Evolutionary conservation across 768 basidiomycete species (phyloP), one percentile per base, ranked within the genome.

Genomic region (Auricularia heimuer): DNA sequence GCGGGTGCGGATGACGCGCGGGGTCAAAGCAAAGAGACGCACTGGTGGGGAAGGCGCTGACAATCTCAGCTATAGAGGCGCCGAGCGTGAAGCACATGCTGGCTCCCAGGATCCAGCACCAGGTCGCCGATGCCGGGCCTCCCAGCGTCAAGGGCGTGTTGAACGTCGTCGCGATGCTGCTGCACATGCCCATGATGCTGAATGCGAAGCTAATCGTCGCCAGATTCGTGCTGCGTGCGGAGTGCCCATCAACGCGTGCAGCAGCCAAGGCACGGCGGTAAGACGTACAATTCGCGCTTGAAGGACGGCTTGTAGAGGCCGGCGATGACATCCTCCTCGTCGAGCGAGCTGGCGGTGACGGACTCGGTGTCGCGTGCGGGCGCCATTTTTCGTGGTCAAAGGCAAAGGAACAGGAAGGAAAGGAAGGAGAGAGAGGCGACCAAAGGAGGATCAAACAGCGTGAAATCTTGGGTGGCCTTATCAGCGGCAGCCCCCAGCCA

Each of bases 231-330:
- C 76, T 4, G 86, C 82, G 36, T 88, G 1, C 21, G 16, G 51
- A 14, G 42, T 61, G 29, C 29, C 29, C 29, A 29, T 29, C 29
- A 29, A 29, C 29, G 29, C 2, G 29, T 29, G 29, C 29, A 29
- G 29, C 29, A 29, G 2, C 29, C 29, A 29, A 29, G 29, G 29
- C 29, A 29, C 29, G 29, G 29, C 29, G 29, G 29, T 29, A 29
- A 34, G 37, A 45, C 34, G 14, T 36, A 85, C 70, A 94, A 94
- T 78, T 94, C 92, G 65, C 92, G 81, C 73, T 85, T 86, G 79
- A 94, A 93, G 16, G 88, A 89, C 51, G 88, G 88, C 24, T 60
- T 60, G 56, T 60, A 60, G 56, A 60, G 56, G 56, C 56, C 56
- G 18, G 56, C 56, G 18, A 60, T 60, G 29, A 60, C 56, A 35